These are phyloP conservation scores for Emergomyces orientalis DNA, from an alignment of 2,329 filamentous ascomycete species.

Conservation along the genomic window DNA sequence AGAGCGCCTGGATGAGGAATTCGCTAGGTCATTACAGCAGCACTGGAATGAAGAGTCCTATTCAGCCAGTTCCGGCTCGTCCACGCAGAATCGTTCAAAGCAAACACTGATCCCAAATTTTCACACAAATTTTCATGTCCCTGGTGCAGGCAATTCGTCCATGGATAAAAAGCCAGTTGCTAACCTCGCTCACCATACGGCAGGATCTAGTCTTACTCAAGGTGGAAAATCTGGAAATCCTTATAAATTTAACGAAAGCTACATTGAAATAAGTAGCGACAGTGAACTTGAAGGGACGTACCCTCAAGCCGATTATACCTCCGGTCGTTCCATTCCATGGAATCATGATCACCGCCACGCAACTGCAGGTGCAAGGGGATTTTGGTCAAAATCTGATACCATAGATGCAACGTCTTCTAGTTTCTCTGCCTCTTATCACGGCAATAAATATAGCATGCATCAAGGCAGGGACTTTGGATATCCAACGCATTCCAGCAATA, in stretches of 20 bases:
- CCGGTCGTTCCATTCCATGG: background rate
- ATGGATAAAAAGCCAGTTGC: background rate
- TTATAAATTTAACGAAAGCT: constrained; percentile 2
- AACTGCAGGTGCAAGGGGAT: background rate
- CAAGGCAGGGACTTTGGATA: background rate
- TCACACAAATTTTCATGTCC: constrained; percentile 1
- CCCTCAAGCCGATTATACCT: background rate
- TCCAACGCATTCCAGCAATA: background rate
- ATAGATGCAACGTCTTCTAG: background rate
- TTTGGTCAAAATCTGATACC: background rate
- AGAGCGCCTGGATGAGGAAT: constrained; percentile 31
- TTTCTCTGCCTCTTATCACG: background rate
- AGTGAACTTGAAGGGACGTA: constrained; percentile 11
- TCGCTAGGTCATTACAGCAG: constrained; percentile 31
- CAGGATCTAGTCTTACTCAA: background rate
- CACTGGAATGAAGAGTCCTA: constrained; percentile 18
- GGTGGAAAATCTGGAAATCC: background rate
- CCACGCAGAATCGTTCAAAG: background rate
- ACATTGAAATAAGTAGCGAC: constrained; percentile 12
- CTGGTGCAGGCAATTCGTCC: background rate
- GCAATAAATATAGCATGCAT: background rate
- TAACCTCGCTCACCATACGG: background rate
- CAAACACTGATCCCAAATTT: background rate
- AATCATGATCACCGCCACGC: background rate
- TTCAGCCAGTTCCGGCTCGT: background rate